Base-by-base conservation (phyloP, 352 stramenopile genomes). In the Pythium brachiatum region DNA sequence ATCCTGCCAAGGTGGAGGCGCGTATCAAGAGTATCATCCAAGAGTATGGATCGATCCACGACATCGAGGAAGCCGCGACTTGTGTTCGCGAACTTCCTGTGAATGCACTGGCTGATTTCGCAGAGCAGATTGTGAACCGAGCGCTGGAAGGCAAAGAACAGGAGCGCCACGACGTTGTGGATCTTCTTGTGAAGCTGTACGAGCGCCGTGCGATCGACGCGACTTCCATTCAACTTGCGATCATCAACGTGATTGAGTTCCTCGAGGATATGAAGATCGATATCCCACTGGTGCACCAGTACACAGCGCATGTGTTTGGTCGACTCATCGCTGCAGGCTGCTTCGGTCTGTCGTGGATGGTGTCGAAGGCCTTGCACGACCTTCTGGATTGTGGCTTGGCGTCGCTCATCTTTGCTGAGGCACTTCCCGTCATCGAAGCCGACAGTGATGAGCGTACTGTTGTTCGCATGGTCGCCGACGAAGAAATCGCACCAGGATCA, bases 1-100 rank as follows among this genome's bases (percentile, higher is more conserved):
- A 86, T 23, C 47, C 66, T 46, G 51, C 68, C 18, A 72, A 88
- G 77, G 72, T 90, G 36, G 72, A 72, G n/a, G 86, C 60, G 16
- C 83, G 84, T 23, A 93, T 95, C 67, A 95, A 95, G 68, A 93
- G 70, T 55, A 94, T 92, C 44, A 89, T 95, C 38, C 74, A 94
- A 52, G 87, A 95, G 58, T 95, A 86, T 53, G 64, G 81, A 26
- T 90, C 80, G n/a, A 89, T 94, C 26, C 31, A 83, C 34, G 87
- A 95, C 46, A 60, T 93, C 38, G 75, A 92, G 53, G 87, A 95
- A 75, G 86, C 85, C 15, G 70, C 69, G 11, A 65, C 76, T 0
- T 95, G 87, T 31, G 77, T 95, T 8, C 74, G 76, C 16, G 87
- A 95, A 51, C 69, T 95, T 7, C 73, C 87, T 6, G 56, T 64